These are phyloP conservation scores for Neonothopanus nambi DNA, from an alignment of 1,284 basidiomycete genomes.

Conservation along the genomic window DNA sequence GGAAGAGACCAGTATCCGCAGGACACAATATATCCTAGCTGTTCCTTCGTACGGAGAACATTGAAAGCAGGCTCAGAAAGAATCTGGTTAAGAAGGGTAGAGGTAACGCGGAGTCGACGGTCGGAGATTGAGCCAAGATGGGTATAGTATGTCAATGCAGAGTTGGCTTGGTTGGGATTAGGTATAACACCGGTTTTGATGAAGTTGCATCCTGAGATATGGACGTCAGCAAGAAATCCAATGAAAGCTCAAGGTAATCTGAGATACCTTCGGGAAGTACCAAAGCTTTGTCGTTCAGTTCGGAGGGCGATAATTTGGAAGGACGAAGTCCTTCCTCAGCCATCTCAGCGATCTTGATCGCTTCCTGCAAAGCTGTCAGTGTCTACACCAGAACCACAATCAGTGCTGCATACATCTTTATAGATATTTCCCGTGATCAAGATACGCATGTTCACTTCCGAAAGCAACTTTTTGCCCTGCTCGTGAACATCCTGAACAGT, in stretches of 20 bases:
- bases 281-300: constrained; percentile 65
- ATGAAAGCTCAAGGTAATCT: neutral
- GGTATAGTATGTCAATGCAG: constrained; percentile 77
- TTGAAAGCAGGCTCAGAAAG: constrained; percentile 92
- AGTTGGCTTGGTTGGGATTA: constrained; percentile 89
- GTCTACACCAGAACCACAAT: neutral
- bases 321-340: constrained; percentile 70
- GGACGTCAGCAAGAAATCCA: constrained; percentile 11
- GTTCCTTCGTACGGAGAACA: constrained; percentile 92
- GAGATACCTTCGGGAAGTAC: constrained; percentile 65
- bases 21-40: constrained; percentile 90
- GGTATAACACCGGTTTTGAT: constrained; percentile 73
- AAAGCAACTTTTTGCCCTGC: constrained; percentile 68
- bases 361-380: constrained; percentile 53
- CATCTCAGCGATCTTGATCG: constrained; percentile 71
- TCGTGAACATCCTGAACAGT: constrained; percentile 72
- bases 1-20: constrained; percentile 55
- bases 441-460: constrained; percentile 72
- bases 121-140: constrained; percentile 69
- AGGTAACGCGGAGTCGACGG: constrained; percentile 56
- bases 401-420: constrained; percentile 59
- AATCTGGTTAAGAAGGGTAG: constrained; percentile 73
- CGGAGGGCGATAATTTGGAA: constrained; percentile 51
- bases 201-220: constrained; percentile 62
- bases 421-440: constrained; percentile 87